Base-by-base conservation (phyloP, 352 stramenopile species). In the Phytophthora agathidicida region DNA sequence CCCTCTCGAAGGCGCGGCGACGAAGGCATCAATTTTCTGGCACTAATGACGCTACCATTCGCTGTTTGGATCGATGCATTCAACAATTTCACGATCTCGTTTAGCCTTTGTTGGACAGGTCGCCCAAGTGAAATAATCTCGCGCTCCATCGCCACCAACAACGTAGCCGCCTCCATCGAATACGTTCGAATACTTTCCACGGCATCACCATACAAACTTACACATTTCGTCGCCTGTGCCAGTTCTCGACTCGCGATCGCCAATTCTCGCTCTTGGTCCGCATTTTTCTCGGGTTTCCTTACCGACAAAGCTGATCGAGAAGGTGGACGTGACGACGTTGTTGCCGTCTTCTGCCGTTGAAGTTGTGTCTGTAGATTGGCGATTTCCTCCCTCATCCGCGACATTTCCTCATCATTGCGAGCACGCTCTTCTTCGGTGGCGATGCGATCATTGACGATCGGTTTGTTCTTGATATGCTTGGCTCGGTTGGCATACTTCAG, bases 401-500 rank as follows among this genome's bases (percentile, higher is more conserved):
- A 54, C 20, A 95, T 84, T 36, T 85, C 71, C 23, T 78, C 60
- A 5, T 91, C 77, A 10, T 65, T 76, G 20, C 71, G 74, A 28
- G 78, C 62, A 36, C 90, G 83, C 2, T 75, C 71, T 22, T 88
- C 77, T 22, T 73, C 55, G 11, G 26, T 66, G n/a, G 75, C 68
- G 1, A 62, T 60, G 20, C 88, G 75, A 19, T 90, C 73, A 68
- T 99, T 99, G 36, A 99, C 97, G 50, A 98, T 96, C 3, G 97
- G 96, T 47, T 97, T 97, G 71, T 99, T 99, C 63, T 99, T 98
- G 65, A 99, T 99, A 62, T 99, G 99, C 78, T 99, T 99, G 31
- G 98, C 98, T 13, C 97, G 91, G 63, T 98, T 99, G 3, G 96
- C 96, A 70, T 99, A 99, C 57, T 98, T 95, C 14, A 99, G 83